A percentile compares a stretch with the other conserved stretches of the same genome.
These are phyloP conservation scores for Trypanosoma scelopori DNA, from an alignment of 208 protist species.

Conservation along the genomic window DNA sequence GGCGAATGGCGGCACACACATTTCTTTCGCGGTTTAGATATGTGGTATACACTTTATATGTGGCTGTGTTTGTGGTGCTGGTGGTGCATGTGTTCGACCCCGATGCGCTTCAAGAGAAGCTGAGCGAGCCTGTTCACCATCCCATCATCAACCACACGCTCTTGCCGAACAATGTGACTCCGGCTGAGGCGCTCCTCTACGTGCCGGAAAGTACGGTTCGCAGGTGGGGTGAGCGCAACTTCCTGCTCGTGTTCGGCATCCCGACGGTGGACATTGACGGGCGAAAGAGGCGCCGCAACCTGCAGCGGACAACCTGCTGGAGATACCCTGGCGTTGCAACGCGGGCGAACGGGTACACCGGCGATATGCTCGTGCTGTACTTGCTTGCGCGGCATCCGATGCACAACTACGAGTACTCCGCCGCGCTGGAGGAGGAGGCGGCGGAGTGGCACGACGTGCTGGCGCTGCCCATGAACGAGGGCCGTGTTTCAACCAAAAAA, in stretches of 20 bases:
- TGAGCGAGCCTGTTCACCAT: too few species aligned
- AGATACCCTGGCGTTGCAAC: conserved; percentile 37
- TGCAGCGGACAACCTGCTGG: conserved; percentile 48
- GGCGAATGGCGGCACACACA: too few species aligned
- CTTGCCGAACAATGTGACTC: neutral
- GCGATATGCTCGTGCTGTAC: conserved; percentile 31
- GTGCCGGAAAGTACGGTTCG: conserved; percentile 6
- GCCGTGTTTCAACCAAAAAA: conserved; percentile 12
- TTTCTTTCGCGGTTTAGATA: too few species aligned
- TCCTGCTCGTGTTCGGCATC: conserved; percentile 45
- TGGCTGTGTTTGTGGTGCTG: too few species aligned
- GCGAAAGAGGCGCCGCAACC: conserved; percentile 24
- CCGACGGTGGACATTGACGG: conserved; percentile 34
- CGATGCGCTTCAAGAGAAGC: too few species aligned
- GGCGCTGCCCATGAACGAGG: conserved; percentile 38
- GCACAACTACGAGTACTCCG: conserved; percentile 22
- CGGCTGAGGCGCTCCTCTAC: conserved; percentile 1
- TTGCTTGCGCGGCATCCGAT: conserved; percentile 3
- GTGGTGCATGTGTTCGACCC: too few species aligned
- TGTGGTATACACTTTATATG: too few species aligned
- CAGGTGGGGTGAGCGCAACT: conserved; percentile 1
- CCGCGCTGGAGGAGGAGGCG: conserved; percentile 37
- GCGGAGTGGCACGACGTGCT: conserved; percentile 33
- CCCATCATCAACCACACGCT: too few species aligned
- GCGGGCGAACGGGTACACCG: conserved; percentile 28